Conservation (phyloP, 2,329 filamentous ascomycete genomes). For the Rutstroemia sydowiana region DNA sequence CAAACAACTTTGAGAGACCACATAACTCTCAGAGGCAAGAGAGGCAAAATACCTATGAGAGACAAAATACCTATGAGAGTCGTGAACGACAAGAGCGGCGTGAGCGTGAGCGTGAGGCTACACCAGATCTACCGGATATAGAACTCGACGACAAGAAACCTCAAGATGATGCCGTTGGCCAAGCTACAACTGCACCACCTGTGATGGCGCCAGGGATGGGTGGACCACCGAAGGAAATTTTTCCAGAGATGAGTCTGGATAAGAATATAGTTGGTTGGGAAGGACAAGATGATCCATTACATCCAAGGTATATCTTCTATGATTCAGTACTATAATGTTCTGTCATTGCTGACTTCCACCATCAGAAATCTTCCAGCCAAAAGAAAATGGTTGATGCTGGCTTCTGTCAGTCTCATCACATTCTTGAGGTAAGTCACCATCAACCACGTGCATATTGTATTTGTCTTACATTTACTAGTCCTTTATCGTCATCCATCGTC, state of each 20-base stretch:
- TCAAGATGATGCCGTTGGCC: neutral
- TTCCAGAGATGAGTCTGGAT: slow-evolving; percentile 35
- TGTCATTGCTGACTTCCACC: neutral
- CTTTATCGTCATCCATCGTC: slow-evolving; percentile 35
- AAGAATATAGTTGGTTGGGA: slow-evolving; percentile 28
- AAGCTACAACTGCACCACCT: neutral
- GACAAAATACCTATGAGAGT: too few relatives aligned
- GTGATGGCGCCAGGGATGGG: neutral
- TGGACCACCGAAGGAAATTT: slow-evolving; percentile 3
- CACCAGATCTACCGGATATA: too few relatives aligned
- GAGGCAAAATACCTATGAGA: too few relatives aligned
- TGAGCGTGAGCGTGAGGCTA: too few relatives aligned
- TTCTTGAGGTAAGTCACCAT: slow-evolving; percentile 10
- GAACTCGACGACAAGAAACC: too few relatives aligned
- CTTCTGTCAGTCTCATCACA: slow-evolving; percentile 7
- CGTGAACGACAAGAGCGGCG: too few relatives aligned
- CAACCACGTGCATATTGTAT: neutral
- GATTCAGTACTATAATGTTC: too few relatives aligned
- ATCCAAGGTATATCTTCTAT: slow-evolving; percentile 9
- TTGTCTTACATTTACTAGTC: slow-evolving; percentile 15
- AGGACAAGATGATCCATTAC: slow-evolving; percentile 13
- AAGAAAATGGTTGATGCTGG: slow-evolving; percentile 10
- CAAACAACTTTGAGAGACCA: too few relatives aligned
- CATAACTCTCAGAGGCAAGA: too few relatives aligned
- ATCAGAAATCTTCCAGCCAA: slow-evolving; percentile 2